Evolutionary conservation across 2,329 filamentous ascomycete species (phyloP).

Genomic region (Pseudogymnoascus sp.): DNA sequence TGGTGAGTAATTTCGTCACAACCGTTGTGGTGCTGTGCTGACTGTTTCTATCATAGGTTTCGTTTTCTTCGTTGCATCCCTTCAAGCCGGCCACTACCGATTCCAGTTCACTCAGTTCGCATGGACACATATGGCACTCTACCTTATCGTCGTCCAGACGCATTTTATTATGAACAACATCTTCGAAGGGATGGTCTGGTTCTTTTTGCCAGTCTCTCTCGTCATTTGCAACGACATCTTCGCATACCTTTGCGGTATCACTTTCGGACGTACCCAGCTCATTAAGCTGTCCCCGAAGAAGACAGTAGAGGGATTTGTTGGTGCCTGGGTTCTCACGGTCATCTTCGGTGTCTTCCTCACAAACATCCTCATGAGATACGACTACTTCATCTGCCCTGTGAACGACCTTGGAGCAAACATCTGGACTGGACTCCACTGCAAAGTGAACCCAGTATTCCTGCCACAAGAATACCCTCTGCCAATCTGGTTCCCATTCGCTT

Average conservation of each 20-base stretch:
- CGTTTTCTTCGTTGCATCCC: slow-evolving; percentile 91
- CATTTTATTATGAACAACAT: slow-evolving; percentile 99
- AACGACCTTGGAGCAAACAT: slow-evolving; percentile 93
- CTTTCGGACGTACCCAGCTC: slow-evolving; percentile 89
- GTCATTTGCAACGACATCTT: slow-evolving; percentile 99
- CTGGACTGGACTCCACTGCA: slow-evolving; percentile 82
- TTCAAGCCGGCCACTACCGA: slow-evolving; percentile 92
- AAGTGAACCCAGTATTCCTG: slow-evolving; percentile 84
- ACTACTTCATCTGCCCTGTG: slow-evolving; percentile 97
- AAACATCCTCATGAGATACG: slow-evolving; percentile 77
- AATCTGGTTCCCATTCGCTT: slow-evolving; percentile 61
- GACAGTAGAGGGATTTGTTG: slow-evolving; percentile 95
- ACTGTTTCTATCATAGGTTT: slow-evolving; percentile 56
- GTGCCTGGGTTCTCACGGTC: slow-evolving; percentile 92
- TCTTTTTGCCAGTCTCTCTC: slow-evolving; percentile 88
- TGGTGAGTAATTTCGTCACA: slow-evolving; percentile 47
- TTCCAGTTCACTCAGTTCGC: slow-evolving; percentile 99
- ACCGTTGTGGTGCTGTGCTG: slow-evolving; percentile 16
- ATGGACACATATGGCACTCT: slow-evolving; percentile 99
- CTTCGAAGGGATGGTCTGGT: slow-evolving; percentile 99
- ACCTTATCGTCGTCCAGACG: slow-evolving; percentile 93
- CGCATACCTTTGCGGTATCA: slow-evolving; percentile 94
- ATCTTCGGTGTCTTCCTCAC: slow-evolving; percentile 76
- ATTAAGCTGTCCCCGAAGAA: slow-evolving; percentile 99
- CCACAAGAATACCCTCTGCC: slow-evolving; percentile 67